Conservation (phyloP, 2,329 filamentous ascomycete genomes). For the Tolypocladium ophioglossoides region DNA sequence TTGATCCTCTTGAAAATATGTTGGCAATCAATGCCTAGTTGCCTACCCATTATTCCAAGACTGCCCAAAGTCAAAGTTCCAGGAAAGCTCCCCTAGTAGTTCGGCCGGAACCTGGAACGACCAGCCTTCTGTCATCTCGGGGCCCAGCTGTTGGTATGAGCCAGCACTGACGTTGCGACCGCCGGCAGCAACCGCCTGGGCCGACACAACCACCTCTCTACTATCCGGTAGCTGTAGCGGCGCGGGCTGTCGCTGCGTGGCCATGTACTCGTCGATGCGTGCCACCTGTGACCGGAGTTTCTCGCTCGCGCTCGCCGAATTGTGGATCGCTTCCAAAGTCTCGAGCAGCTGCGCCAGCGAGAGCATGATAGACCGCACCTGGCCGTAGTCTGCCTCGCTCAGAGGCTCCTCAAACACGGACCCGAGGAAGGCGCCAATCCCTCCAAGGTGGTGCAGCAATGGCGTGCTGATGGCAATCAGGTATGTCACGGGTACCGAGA, state of each 20-base stretch:
- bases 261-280: slow-evolving; percentile 15
- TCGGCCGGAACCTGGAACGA: slow-evolving; percentile 43
- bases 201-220: not conserved
- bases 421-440: slow-evolving; percentile 22
- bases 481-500: slow-evolving; percentile 9
- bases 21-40: too few species aligned
- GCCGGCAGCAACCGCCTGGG: not conserved
- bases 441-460: slow-evolving; percentile 20
- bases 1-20: too few species aligned
- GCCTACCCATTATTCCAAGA: not conserved
- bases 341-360: slow-evolving; percentile 20
- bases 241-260: slow-evolving; percentile 4
- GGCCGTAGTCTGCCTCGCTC: slow-evolving; percentile 15
- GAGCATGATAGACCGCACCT: slow-evolving; percentile 17
- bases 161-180: not conserved
- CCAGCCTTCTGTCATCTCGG: slow-evolving; percentile 3
- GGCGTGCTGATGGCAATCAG: slow-evolving; percentile 19
- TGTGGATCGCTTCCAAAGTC: slow-evolving; percentile 13
- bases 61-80: slow-evolving; percentile 8
- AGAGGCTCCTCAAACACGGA: slow-evolving; percentile 21
- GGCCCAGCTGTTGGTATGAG: not conserved
- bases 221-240: not conserved
- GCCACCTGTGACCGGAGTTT: slow-evolving; percentile 11
- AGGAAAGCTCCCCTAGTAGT: slow-evolving; percentile 7
- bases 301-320: slow-evolving; percentile 10